Conservation (phyloP, 2,329 filamentous ascomycete species). For the Penicillium sp. region DNA sequence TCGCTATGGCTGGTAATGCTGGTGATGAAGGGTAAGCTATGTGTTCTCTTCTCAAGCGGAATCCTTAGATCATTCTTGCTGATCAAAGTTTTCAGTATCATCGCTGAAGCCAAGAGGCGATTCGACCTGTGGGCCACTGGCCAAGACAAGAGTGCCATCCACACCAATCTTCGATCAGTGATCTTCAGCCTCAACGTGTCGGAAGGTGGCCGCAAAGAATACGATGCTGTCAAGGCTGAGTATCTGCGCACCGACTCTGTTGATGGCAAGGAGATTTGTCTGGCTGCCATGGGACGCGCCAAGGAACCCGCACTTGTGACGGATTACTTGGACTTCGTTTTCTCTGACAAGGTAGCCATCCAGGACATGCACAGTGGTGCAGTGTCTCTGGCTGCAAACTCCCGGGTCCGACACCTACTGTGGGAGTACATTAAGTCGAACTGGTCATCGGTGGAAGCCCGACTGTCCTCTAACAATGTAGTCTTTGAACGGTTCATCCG, state of each 20-base stretch:
- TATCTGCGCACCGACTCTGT: constrained; percentile 80
- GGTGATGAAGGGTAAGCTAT: constrained; percentile 69
- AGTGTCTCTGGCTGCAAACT: constrained; percentile 70
- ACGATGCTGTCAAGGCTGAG: constrained; percentile 76
- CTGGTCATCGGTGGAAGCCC: constrained; percentile 71
- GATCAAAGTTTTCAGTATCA: constrained; percentile 50
- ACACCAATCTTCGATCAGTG: constrained; percentile 76
- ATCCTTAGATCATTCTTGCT: neutral
- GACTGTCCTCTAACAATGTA: constrained; percentile 77
- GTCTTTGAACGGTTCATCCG: constrained; percentile 87
- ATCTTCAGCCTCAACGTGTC: constrained; percentile 79
- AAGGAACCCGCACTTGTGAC: constrained; percentile 68
- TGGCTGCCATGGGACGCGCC: constrained; percentile 73
- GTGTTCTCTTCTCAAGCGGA: neutral
- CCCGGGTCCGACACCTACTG: constrained; percentile 68
- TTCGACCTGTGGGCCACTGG: constrained; percentile 77
- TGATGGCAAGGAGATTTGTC: constrained; percentile 85
- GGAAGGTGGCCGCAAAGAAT: constrained; percentile 69
- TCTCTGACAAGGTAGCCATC: constrained; percentile 78
- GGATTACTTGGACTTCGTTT: constrained; percentile 69
- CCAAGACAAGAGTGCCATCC: constrained; percentile 66
- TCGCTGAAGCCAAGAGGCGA: constrained; percentile 71
- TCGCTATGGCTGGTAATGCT: constrained; percentile 71
- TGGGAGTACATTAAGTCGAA: constrained; percentile 86
- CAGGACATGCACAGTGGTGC: constrained; percentile 87